These are phyloP conservation scores for Bretschneidera sinensis DNA, from an alignment of 345 rosid species.

Conservation along the genomic window DNA sequence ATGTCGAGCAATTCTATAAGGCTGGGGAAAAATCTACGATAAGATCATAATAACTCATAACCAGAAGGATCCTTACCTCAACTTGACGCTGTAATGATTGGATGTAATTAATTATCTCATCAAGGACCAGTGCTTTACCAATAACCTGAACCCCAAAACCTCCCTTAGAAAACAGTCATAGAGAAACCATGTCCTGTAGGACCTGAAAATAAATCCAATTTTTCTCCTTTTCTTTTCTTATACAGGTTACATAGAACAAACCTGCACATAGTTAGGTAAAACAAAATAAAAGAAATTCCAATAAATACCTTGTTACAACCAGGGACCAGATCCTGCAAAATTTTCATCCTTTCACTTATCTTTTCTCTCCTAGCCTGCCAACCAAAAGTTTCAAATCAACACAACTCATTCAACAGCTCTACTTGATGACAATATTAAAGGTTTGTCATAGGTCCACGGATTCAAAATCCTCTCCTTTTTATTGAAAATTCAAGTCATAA, in stretches of 20 bases:
- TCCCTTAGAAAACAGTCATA: not conserved
- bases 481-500: not conserved
- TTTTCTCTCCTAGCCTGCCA: conserved; percentile 90
- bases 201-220: not conserved
- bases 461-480: not conserved
- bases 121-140: conserved; percentile 87
- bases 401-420: conserved; percentile 10
- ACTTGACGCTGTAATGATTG: conserved; percentile 87
- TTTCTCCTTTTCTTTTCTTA: too few species aligned
- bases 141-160: conserved; percentile 52
- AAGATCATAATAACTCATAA: not conserved
- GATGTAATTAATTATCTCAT: conserved; percentile 89
- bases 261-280: not conserved
- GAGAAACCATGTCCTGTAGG: not conserved
- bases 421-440: not conserved
- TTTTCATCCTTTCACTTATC: conserved; percentile 89
- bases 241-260: not conserved
- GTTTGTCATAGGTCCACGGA: not conserved
- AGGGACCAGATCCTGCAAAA: conserved; percentile 88
- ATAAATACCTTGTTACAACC: conserved; percentile 79
- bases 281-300: not conserved
- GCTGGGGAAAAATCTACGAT: not conserved
- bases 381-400: conserved; percentile 20
- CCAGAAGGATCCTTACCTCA: conserved; percentile 46
- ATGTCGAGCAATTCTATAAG: conserved; percentile 15